Percentiles rank a stretch among this genome's conserved stretches.
Evolutionary conservation across 306 rosid genomes (phyloP).

Genomic region (Crotalaria pallida): DNA sequence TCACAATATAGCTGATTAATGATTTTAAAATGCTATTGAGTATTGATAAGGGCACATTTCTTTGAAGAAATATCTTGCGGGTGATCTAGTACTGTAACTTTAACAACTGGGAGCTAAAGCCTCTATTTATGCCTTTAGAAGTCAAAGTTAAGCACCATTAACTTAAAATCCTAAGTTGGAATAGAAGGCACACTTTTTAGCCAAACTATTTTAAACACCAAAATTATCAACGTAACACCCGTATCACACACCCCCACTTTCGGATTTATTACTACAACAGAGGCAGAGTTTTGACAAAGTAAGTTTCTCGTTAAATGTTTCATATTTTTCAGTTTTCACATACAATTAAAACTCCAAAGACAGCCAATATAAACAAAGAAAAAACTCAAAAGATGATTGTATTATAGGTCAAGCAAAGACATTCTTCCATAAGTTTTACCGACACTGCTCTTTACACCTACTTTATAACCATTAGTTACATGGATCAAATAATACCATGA

Average conservation of each 20-base stretch:
- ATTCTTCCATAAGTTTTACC: too few relatives aligned
- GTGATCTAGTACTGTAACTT: not conserved
- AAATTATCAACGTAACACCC: not conserved
- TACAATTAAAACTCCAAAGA: not conserved
- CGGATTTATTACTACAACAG: not conserved
- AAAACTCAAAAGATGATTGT: not conserved
- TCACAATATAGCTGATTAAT: not conserved
- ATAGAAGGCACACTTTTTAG: not conserved
- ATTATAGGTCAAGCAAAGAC: not conserved
- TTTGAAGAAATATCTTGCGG: not conserved
- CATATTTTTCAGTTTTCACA: not conserved
- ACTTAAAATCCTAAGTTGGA: not conserved
- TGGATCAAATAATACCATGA: too few relatives aligned
- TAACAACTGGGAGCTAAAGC: not conserved
- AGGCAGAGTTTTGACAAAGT: not conserved
- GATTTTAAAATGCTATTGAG: not conserved
- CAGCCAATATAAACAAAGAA: not conserved
- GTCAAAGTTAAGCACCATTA: not conserved
- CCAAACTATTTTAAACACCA: not conserved
- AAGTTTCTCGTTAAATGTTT: not conserved
- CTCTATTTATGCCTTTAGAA: not conserved
- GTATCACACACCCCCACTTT: not conserved
- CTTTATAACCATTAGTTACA: too few relatives aligned
- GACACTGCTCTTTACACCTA: too few relatives aligned
- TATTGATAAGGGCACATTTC: not conserved